A percentile compares a stretch with the other conserved stretches of the same genome.
Evolutionary conservation across 2,329 filamentous ascomycete species (phyloP).

Genomic region (Aspergillus tamarii): DNA sequence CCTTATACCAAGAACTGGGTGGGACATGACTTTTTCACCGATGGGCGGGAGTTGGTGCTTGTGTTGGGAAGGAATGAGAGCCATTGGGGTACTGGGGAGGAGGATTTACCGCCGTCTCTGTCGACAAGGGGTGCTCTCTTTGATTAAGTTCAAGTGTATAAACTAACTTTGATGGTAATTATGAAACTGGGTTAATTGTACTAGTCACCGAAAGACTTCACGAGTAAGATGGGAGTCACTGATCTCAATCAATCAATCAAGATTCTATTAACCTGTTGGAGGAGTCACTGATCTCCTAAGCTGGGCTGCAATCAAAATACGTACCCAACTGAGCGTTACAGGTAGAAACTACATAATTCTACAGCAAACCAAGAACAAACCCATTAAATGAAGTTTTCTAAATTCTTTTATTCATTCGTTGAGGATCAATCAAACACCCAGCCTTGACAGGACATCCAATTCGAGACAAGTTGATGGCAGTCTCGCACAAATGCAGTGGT

Average conservation of each 20-base stretch:
- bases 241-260: no score
- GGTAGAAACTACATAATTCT: no score
- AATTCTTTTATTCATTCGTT: not conserved
- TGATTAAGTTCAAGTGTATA: not conserved
- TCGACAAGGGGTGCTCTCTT: constrained; percentile 5
- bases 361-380: no score
- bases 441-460: not conserved
- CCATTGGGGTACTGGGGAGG: constrained; percentile 62
- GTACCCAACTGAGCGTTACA: no score
- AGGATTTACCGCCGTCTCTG: constrained; percentile 66
- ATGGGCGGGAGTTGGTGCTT: constrained; percentile 66
- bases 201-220: no score
- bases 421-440: not conserved
- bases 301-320: no score
- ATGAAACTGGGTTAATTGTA: no score
- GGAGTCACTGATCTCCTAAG: no score
- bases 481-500: not conserved
- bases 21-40: constrained; percentile 67
- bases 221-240: no score
- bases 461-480: constrained; percentile 3
- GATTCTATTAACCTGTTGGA: no score
- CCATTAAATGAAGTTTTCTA: not conserved
- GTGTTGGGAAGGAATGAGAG: constrained; percentile 65
- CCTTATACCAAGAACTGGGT: constrained; percentile 68
- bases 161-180: not conserved